Base-by-base conservation (phyloP, 768 basidiomycete species). In the Lactifluus rugatus region DNA sequence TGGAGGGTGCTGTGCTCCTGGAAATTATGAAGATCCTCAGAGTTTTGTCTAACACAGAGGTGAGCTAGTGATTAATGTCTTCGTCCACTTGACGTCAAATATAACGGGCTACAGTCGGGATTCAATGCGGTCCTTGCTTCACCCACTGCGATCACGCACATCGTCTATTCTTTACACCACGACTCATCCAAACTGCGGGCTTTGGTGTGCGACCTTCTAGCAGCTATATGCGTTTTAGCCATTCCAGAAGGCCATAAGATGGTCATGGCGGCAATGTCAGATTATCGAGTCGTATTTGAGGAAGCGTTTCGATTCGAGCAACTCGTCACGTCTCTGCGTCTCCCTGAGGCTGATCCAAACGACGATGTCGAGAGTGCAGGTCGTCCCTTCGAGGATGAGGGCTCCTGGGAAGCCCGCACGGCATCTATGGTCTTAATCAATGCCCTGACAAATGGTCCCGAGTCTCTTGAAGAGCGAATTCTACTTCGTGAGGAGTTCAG, bases 21-120 rank as follows among this genome's bases (percentile, higher is more conserved):
- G 92, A 95, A 67, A 69, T 84, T 23, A 76, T 91, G 62, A 89
- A 85, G 66, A 93, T 89, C 67, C 70, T 96, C 23, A 76, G 92
- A 41, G 86, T 87, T 0, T 71, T 97, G 17, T 73, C 93, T 62
- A 96, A 96, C 65, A 94, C 87, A 1, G 82, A 88, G 71, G 93
- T 91, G 65, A 68, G 83, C 56, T 61, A 25, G 42, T 25, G 32
- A 56, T 45, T 42, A 32, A 42, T n/a, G 49, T 44, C 3, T 32
- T 36, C 51, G 25, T 6, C 3, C 17, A 23, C 14, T 48, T 44
- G 31, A 62, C 46, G 42, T 61, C 19, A 36, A 66, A 45, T 67
- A 49, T 37, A 9, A 56, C 58, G n/a, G 19, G 37, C 31, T 60
- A 44, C 41, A 93, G 89, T 72, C 78, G 51, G 91, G 90, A 7